Evolutionary conservation across 768 basidiomycete species (phyloP).

Genomic region (Dacryopinax spathularia): DNA sequence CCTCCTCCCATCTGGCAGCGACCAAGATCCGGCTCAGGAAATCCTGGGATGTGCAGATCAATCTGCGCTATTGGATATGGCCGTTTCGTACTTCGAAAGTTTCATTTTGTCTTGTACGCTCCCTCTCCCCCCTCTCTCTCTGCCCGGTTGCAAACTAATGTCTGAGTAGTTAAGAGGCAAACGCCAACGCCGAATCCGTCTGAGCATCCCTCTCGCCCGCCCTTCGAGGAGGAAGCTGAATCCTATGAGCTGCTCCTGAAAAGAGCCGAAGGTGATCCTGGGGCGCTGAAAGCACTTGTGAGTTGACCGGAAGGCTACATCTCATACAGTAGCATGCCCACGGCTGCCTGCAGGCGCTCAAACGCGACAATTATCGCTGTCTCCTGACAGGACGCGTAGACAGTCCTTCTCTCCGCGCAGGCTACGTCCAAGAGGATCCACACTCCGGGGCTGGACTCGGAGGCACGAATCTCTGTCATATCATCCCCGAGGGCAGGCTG

Average conservation of each 20-base stretch:
- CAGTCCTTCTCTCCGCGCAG: background rate
- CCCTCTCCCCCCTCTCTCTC: background rate
- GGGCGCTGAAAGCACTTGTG: background rate
- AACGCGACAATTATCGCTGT: background rate
- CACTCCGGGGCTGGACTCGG: background rate
- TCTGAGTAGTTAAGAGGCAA: background rate
- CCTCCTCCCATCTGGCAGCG: background rate
- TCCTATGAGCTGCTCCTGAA: background rate
- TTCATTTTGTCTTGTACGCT: background rate
- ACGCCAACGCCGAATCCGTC: background rate
- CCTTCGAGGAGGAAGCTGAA: background rate
- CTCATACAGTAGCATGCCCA: background rate
- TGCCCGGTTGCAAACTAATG: background rate
- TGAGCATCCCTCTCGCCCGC: background rate
- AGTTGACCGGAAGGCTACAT: too few relatives aligned
- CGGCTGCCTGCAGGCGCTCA: background rate
- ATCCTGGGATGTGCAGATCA: background rate
- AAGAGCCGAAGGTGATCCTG: background rate
- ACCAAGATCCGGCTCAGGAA: background rate
- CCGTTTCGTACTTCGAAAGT: background rate
- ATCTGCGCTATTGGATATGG: background rate
- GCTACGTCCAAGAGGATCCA: background rate
- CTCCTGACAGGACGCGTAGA: background rate
- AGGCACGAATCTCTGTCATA: background rate
- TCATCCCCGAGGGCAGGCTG: background rate